Conservation (phyloP, 345 rosid genomes). For the Eutrema yunnanense region DNA sequence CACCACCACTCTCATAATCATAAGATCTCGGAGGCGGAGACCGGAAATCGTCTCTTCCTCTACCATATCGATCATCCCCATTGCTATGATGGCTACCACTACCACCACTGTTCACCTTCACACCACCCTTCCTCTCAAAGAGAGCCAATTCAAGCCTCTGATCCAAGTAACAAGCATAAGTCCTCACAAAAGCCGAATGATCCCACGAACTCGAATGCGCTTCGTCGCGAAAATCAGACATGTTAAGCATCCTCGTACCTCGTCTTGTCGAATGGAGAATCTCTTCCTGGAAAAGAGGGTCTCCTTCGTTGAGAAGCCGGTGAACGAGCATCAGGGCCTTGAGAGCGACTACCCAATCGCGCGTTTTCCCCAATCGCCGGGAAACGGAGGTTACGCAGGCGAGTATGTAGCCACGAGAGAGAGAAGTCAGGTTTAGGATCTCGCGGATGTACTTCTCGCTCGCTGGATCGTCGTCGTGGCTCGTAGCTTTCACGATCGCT, state of each 20-base stretch:
- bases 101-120: constrained; percentile 23
- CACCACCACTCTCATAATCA: constrained; percentile 43
- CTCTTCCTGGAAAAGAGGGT: constrained; percentile 67
- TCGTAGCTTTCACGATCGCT: constrained; percentile 84
- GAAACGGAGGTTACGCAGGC: constrained; percentile 79
- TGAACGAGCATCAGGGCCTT: constrained; percentile 72
- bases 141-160: constrained; percentile 61
- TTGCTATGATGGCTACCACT: constrained; percentile 27
- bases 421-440: constrained; percentile 55
- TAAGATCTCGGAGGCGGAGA: constrained; percentile 63
- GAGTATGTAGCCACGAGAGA: constrained; percentile 55
- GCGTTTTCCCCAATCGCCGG: constrained; percentile 69
- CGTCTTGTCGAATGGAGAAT: constrained; percentile 59
- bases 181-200: constrained; percentile 71
- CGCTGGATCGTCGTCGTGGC: constrained; percentile 87
- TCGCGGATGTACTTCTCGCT: constrained; percentile 71
- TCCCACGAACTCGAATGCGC: constrained; percentile 97
- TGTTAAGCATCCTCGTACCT: constrained; percentile 69
- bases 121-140: constrained; percentile 55
- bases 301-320: constrained; percentile 61
- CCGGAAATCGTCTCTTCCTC: constrained; percentile 42
- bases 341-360: constrained; percentile 90
- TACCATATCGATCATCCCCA: constrained; percentile 39
- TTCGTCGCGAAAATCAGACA: constrained; percentile 84
- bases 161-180: constrained; percentile 71